Base-by-base conservation (phyloP, 78 protist species). In the Ministeria vibrans region DNA sequence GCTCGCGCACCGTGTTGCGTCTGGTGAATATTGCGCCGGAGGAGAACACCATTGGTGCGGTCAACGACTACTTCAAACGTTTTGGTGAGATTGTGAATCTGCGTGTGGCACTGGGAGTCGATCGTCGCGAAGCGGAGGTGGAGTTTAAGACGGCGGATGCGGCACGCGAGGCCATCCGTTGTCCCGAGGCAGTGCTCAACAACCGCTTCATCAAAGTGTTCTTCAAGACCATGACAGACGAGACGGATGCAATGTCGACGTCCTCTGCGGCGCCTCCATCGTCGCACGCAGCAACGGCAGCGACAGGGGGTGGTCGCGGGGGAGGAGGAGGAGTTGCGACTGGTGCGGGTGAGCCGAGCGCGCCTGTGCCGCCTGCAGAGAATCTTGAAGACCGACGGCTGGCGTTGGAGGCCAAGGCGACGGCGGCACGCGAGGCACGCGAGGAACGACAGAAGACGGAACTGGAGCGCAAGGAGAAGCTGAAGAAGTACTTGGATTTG, bases 141-240 rank as follows among this genome's bases (percentile, higher is more conserved):
- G 23, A 36, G 28, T 68, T 28, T 39, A 3, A 2, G 36, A 2
- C 23, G 27, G 53, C 9, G 53, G 4, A 11, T 23, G 75, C 36
- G 23, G 75, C 75, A 4, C 53, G 44, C 30, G 2, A 11, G 3
- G 75, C 75, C 34, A 7, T 25, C 32, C 2, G 28, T 22, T 41
- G 32, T 15, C 75, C 75, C n/a, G 49, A 68, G 23, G 75, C 75
- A 0, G 75, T 68, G 30, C n/a, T 36, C 18, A 49, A 30, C 38
- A 68, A 68, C 49, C 75, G 75, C 27, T 68, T 68, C 49, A 68
- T 68, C 49, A 36, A 41, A 30, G 75, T 68, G 32, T 41, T 68
- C 25, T 68, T n/a, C n/a, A n/a, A n/a, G n/a, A n/a, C n/a, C n/a
- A n/a, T n/a, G n/a, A n/a, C n/a, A n/a, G n/a, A n/a, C n/a, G n/a